Evolutionary conservation across 768 basidiomycete species (phyloP), one percentile per base, ranked within the genome.

Genomic region (Tylopilus intermedius): DNA sequence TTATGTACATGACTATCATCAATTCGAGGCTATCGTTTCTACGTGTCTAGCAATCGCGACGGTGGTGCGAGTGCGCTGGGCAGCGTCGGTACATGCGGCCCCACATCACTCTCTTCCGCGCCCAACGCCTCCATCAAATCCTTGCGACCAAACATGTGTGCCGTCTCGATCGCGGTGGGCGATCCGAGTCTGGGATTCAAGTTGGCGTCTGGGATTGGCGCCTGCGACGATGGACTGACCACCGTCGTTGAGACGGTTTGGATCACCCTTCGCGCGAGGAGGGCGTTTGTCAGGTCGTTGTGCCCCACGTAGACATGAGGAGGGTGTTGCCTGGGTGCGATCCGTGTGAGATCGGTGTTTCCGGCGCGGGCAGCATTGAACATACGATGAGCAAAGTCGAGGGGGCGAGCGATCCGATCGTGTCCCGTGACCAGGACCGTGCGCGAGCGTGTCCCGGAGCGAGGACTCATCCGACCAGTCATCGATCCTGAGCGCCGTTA

Each of bases 221-320:
- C n/a, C 89, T 7, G 88, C 84, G 21, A 91, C 71, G 22, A 87
- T 81, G 8, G 84, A 82, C 59, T 90, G 89, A 0, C 79, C 80
- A 3, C 78, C 74, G 58, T 90, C 86, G 65, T 91, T 91, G 47
- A 81, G 62, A 10, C 80, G 72, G 60, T 88, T 83, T 2, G 82
- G 79, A 65, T 90, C 85, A 37, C 80, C 86, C 2, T 79, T 78
- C 32, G 74, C 6, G 68, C 59, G 44, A 89, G 67, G 26, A 91
- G 75, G 13, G 74, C 75, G 43, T 71, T 71, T 2, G 79, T 71
- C 18, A 86, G 77, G 2, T 74, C 69, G 0, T 71, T 66, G 58
- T 89, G 84, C 1, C 88, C 88, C 21, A 80, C 71, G 62, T 90
- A 90, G 89, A 78, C 86, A 90, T 90, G 49, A 90, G 71, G 6